Evolutionary conservation across 768 basidiomycete genomes (phyloP).

Genomic region (Gyrodon lividus): DNA sequence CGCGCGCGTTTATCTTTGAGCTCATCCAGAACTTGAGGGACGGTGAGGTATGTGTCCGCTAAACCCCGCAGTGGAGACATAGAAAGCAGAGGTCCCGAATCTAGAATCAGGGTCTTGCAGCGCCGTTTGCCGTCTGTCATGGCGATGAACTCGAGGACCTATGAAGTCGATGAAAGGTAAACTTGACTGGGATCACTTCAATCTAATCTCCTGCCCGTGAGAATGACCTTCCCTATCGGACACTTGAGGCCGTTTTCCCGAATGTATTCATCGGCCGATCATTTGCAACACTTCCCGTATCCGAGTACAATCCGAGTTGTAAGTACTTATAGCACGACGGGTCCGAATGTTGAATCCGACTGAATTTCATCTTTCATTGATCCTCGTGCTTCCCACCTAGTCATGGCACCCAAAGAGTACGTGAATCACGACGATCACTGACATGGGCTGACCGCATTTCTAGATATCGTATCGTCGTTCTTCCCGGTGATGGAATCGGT

Average conservation of each 20-base stretch:
- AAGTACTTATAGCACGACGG: no score
- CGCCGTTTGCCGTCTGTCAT: slow-evolving; percentile 38
- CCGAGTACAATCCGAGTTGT: no score
- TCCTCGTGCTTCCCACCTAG: neutral
- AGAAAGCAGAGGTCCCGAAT: slow-evolving; percentile 91
- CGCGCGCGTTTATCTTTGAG: slow-evolving; percentile 85
- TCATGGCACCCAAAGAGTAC: slow-evolving; percentile 48
- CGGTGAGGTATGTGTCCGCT: slow-evolving; percentile 81
- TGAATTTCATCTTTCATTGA: neutral
- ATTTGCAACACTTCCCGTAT: neutral
- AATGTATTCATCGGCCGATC: no score
- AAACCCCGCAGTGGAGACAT: slow-evolving; percentile 87
- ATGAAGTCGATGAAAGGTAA: neutral
- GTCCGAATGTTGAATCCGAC: no score
- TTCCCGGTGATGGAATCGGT: slow-evolving; percentile 99
- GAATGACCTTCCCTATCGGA: neutral
- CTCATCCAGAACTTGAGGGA: slow-evolving; percentile 88
- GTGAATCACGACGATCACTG: slow-evolving; percentile 14
- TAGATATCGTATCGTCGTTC: slow-evolving; percentile 85
- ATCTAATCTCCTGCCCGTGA: slow-evolving; percentile 1
- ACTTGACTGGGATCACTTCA: neutral
- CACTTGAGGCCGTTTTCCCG: no score
- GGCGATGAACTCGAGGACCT: neutral
- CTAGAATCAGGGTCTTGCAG: slow-evolving; percentile 83
- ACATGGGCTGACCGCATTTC: slow-evolving; percentile 3